Evolutionary conservation across 2,329 filamentous ascomycete species (phyloP), one percentile per base, ranked within the genome.

Genomic region (Exophiala alcalophila): DNA sequence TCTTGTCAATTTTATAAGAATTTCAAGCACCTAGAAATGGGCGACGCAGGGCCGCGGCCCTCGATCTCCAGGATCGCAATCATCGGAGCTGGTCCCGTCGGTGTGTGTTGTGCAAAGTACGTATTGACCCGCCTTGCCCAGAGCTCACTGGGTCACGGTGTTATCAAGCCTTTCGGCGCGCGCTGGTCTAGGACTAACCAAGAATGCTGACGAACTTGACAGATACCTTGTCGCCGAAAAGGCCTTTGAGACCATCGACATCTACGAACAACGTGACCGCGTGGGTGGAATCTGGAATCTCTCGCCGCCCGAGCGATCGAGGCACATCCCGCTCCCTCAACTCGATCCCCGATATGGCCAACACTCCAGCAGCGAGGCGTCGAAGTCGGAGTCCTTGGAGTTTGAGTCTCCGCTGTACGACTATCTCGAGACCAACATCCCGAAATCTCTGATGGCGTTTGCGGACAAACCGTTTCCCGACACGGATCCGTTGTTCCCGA

Each of bases 351-450:
- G 76, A 1, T 84, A 90, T 50, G 71, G 4, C 64, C 81, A 44
- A 78, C 72, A 68, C n/a, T n/a, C 59, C 62, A 11, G 52, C 45
- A 12, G 57, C 59, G 32, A 50, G 54, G 11, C 39, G 50, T 6
- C 54, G 2, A 44, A 52, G 14, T 18, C 18, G 18, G 49, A 50
- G 6, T 59, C 75, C 1, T 76, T 83, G 4, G 63, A 80, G 2
- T 94, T 91, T 58, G 72, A 86, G n/a, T 87, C 85, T 12, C 85
- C 90, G 3, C 78, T 95, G 65, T 96, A 96, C 63, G 80, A 88
- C 33, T 68, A 75, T 16, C 70, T 96, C 11, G 83, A 95, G 58
- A 89, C 90, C 15, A 97, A 97, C 62, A 89, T 96, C 33, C 86
- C 89, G 0, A 79, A 84, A 46, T 71, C 73, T 0, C 62, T 96